Evolutionary conservation across 768 basidiomycete species (phyloP), one percentile per base, ranked within the genome.

Genomic region (Suillus weaverae): DNA sequence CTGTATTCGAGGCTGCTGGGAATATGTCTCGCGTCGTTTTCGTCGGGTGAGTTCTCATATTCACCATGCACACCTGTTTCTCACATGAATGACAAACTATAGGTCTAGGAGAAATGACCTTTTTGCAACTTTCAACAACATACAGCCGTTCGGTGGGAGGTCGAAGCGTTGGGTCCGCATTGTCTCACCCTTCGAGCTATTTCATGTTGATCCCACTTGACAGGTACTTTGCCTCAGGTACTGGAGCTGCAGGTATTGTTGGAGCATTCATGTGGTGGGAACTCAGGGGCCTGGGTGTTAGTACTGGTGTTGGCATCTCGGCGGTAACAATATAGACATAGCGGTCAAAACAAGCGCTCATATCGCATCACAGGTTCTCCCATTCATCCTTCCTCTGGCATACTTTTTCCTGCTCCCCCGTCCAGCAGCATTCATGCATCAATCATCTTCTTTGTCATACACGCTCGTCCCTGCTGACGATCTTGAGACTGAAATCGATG

Each of bases 191-290:
- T 39, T 33, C 38, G 32, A n/a, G 14, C 9, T 55, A 33, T 26
- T 41, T 7, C 13, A n/a, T 20, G 1, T 36, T 43, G 20, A 30
- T 46, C 18, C 4, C 5, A 22, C 35, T 54, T 39, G 8, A 38
- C 60, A 92, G 91, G 5, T 97, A 95, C 71, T 99, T 98, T 76
- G 89, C 96, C 8, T 90, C 90, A 10, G 97, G 97, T 0, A 99
- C 97, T 0, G 97, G 97, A 1, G 94, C 91, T 5, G 97, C 97
- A 0, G 97, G 97, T 0, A 85, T 99, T 1, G 90, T 89, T 1
- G 97, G 97, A 8, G 95, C 97, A 0, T 90, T 91, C 44, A 72
- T 97, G 14, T 99, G 97, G 97, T 99, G 97, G 97, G 83, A 94
- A 67, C 79, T 99, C 5, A 83, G 97, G 22, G 85, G 86, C 2